Evolutionary conservation across 2,329 filamentous ascomycete species (phyloP), one percentile per base, ranked within the genome.

Genomic region (Monilinia polystroma): DNA sequence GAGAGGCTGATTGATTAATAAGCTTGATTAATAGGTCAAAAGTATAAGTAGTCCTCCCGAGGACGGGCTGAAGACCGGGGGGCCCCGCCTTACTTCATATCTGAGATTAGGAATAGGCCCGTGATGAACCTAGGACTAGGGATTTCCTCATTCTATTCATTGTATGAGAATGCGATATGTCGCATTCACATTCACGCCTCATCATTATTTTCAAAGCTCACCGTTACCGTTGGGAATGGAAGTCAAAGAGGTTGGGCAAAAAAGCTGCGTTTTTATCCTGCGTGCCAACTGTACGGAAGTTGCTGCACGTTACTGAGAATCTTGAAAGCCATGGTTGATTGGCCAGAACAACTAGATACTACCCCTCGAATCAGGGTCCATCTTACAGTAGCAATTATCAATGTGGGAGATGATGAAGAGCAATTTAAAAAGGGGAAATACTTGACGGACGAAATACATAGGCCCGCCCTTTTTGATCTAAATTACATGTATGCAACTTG

Each of bases 361-460:
- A 65, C 63, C 63, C 63, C 63, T 65, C 63, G 63, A 65, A 65
- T 65, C 54, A 59, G 63, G 63, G 63, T 52, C 63, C 54, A 65
- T 65, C 32, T 64, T 38, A 43, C 23, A 58, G 41, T 23, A 51
- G 45, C 18, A 62, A 47, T 63, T 29, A 58, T 51, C 38, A 43
- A 29, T 52, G 43, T 58, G 32, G 32, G 63, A 65, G 52, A 32
- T 45, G 20, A 8, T 38, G 29, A 49, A 29, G 49, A 65, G 54
- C 23, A 65, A 29, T 49, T 14, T n/a, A 52, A 59, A 54, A 49
- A 52, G 29, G 53, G 53, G 54, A 51, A 20, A 55, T 4, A 53
- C 14, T 45, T 14, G 16, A 16, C 18, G 45, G n/a, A 51, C 38
- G 45, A 35, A 51, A 41, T 58, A 4, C 20, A 41, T 60, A 23